phyloP scores from a whole-genome alignment of 805 yeast genomes.

The Nakazawaea peltata region DNA sequence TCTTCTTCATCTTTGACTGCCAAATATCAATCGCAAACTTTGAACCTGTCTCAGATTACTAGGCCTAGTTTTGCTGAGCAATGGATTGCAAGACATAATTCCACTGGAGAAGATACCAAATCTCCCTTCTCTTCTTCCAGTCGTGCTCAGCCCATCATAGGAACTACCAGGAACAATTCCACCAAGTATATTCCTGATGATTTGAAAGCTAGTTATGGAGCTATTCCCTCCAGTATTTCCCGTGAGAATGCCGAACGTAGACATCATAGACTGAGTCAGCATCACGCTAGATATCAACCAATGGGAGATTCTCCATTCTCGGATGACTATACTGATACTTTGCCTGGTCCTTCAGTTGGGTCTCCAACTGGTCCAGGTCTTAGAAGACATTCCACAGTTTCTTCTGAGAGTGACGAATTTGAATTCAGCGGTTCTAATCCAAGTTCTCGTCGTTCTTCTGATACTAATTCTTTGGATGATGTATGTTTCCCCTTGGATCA shows the following conservation, averaged over 20 bases:
- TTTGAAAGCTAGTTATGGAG: not conserved
- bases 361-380: too few relatives aligned
- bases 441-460: conserved; percentile 49
- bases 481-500: conserved; percentile 77
- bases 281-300: conserved; percentile 1
- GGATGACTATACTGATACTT: conserved; percentile 6
- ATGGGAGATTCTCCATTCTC: conserved; percentile 3
- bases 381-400: too few relatives aligned
- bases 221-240: not conserved
- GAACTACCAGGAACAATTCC: not conserved
- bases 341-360: not conserved
- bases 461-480: conserved; percentile 76
- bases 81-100: conserved; percentile 17
- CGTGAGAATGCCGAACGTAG: not conserved
- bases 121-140: too few relatives aligned
- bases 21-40: not conserved
- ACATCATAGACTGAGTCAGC: too few relatives aligned
- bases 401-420: conserved; percentile 13
- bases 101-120: not conserved
- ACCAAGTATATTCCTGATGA: conserved; percentile 4
- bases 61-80: conserved; percentile 19
- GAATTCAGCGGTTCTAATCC: conserved; percentile 55
- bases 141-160: not conserved
- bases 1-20: not conserved
- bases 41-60: conserved; percentile 9